Evolutionary conservation across 148 eudicot genomes (phyloP).

Genomic region (Diospyros kaki): DNA sequence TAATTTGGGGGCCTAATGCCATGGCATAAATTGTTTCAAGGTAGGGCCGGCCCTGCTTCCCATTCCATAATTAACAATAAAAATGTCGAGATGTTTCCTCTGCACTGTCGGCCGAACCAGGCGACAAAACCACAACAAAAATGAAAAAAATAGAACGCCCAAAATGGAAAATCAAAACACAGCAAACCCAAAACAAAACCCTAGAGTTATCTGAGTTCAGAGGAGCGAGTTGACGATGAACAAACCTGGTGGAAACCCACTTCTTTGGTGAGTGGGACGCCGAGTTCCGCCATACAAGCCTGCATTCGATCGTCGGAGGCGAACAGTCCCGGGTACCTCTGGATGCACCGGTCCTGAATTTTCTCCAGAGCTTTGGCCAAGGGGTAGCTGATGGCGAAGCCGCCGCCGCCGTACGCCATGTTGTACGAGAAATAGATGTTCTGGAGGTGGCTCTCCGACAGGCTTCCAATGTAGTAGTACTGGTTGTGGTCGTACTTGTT

Average conservation of each 20-base stretch:
- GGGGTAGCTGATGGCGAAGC: constrained; percentile 58
- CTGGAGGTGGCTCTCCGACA: constrained; percentile 59
- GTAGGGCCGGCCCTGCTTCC: too few species aligned
- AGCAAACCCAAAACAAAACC: background rate
- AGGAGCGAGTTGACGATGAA: background rate
- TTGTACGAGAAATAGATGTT: constrained; percentile 55
- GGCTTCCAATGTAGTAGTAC: constrained; percentile 54
- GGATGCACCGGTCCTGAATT: constrained; percentile 63
- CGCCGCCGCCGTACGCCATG: constrained; percentile 78
- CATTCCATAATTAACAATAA: too few species aligned
- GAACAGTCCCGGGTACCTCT: constrained; percentile 56
- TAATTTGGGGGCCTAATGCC: too few species aligned
- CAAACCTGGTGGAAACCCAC: constrained; percentile 66
- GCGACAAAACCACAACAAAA: background rate
- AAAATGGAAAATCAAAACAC: background rate
- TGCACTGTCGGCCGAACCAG: background rate
- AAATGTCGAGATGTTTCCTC: too few species aligned
- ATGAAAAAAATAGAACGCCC: background rate
- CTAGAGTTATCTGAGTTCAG: background rate
- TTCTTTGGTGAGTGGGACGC: constrained; percentile 64
- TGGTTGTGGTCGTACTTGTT: constrained; percentile 45
- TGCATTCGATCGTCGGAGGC: constrained; percentile 67
- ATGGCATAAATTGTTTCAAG: too few species aligned
- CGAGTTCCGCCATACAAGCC: constrained; percentile 75
- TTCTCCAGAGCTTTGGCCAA: constrained; percentile 49